phyloP scores from a whole-genome alignment of 2,329 filamentous ascomycete species.

The Hymenoscyphus scutula region DNA sequence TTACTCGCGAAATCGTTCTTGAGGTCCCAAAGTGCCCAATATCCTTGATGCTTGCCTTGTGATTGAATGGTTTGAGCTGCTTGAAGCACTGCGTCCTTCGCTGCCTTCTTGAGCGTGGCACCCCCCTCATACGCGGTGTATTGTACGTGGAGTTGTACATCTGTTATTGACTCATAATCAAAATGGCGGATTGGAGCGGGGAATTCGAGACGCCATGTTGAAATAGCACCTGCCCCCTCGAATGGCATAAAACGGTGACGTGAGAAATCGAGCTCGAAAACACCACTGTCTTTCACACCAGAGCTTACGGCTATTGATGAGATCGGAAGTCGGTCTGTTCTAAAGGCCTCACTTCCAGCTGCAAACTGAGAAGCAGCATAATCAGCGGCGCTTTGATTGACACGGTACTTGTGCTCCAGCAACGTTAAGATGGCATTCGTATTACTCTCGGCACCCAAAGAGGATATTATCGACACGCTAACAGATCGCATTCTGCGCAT shows the following conservation, averaged over 20 bases:
- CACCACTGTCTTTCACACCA: slow-evolving; percentile 36
- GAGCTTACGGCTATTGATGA: slow-evolving; percentile 31
- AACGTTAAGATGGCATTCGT: slow-evolving; percentile 32
- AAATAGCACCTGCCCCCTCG: slow-evolving; percentile 39
- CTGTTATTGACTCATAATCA: slow-evolving; percentile 37
- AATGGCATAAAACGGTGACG: slow-evolving; percentile 39
- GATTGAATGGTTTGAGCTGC: background rate
- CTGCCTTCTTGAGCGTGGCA: slow-evolving; percentile 23
- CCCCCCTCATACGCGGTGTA: slow-evolving; percentile 39
- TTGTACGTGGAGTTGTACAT: slow-evolving; percentile 38
- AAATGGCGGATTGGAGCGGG: slow-evolving; percentile 32
- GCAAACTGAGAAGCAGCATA: slow-evolving; percentile 3
- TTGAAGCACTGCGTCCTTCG: slow-evolving; percentile 13
- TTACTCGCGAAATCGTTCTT: background rate
- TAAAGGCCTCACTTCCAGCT: slow-evolving; percentile 18
- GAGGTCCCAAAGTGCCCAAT: background rate
- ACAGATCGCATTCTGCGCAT: slow-evolving; percentile 38
- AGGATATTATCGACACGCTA: slow-evolving; percentile 36
- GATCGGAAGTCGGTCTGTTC: slow-evolving; percentile 28
- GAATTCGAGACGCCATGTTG: slow-evolving; percentile 36
- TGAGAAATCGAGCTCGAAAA: slow-evolving; percentile 37
- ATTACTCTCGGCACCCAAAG: slow-evolving; percentile 34
- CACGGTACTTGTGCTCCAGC: slow-evolving; percentile 16
- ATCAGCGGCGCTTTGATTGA: background rate
- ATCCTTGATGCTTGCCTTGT: background rate